Base-by-base conservation (phyloP, 331 rosid genomes). In the Cydonia oblonga region DNA sequence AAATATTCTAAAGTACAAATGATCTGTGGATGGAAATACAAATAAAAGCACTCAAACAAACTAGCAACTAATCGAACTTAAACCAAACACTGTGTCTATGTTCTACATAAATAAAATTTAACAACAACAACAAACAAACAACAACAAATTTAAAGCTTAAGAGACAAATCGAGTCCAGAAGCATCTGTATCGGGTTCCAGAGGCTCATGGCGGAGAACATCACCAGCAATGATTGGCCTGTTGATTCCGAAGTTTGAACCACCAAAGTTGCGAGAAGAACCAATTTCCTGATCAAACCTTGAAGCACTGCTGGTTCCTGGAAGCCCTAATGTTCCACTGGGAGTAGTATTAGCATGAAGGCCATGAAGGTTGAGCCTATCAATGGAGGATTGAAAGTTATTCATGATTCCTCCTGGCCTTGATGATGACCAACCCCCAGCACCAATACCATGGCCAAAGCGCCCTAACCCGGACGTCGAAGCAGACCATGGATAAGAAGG, bases 401-500 rank as follows among this genome's bases (percentile, higher is more conserved):
- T 72, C 24, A 75, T 0, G 40, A 57, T 68, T 29, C 15, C 25
- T 18, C 66, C 62, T 10, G 69, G 79, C 49, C 66, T 75, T 6
- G 79, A 60, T 79, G 38, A 38, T 79, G 38, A 18, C 74, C 38
- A 23, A 29, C 24, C 5, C 29, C 77, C 49, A 1, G 13, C 16
- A 19, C 24, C 32, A 7, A 4, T 6, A 23, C 20, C 40, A 9
- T 32, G 74, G 6, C 71, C 66, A 9, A 42, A 73, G 14, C 35
- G 64, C 3, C 52, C 60, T 2, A 73, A 62, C 4, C 68, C 29
- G 1, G 74, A 19, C 22, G 23, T 20, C 23, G 74, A 20, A n/a
- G 80, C 18, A 13, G 80, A 12, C 87, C 81, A 76, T 12, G 81
- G 52, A 33, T 49, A 30, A 3, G 73, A 22, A 33, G 91, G 81